phyloP scores from a whole-genome alignment of 768 basidiomycete genomes.

The Lactifluus subvellereus region DNA sequence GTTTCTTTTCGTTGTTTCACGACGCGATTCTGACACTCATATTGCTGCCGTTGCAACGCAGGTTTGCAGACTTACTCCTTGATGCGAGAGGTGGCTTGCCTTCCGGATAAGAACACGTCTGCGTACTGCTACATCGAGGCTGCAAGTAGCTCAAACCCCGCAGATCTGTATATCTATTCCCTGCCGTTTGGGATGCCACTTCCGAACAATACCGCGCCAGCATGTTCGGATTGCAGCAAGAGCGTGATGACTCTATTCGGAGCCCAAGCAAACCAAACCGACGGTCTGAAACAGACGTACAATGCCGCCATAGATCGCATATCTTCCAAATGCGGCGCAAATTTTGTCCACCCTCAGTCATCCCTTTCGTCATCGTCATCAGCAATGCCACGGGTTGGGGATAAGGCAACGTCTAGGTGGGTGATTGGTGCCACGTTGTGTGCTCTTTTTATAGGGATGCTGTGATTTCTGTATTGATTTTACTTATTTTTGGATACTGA shows the following conservation, averaged over 20 bases:
- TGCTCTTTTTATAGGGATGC: slow-evolving; percentile 1
- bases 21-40: not conserved
- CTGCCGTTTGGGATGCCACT: slow-evolving; percentile 56
- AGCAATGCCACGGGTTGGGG: not conserved
- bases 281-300: slow-evolving; percentile 46
- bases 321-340: slow-evolving; percentile 45
- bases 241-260: slow-evolving; percentile 52
- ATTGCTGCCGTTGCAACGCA: slow-evolving; percentile 24
- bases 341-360: slow-evolving; percentile 33
- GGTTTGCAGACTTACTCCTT: slow-evolving; percentile 59
- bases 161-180: slow-evolving; percentile 68
- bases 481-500: not conserved
- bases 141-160: slow-evolving; percentile 46
- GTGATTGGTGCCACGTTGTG: not conserved
- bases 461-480: not conserved
- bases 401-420: not conserved
- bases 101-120: slow-evolving; percentile 48
- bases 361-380: slow-evolving; percentile 11
- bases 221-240: slow-evolving; percentile 63
- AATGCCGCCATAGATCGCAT: slow-evolving; percentile 41
- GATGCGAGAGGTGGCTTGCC: slow-evolving; percentile 59
- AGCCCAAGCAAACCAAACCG: slow-evolving; percentile 32
- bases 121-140: slow-evolving; percentile 74
- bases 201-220: slow-evolving; percentile 43
- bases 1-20: slow-evolving; percentile 21